These are phyloP conservation scores for Colletotrichum lini DNA, from an alignment of 2,329 filamentous ascomycete species.

Conservation along the genomic window DNA sequence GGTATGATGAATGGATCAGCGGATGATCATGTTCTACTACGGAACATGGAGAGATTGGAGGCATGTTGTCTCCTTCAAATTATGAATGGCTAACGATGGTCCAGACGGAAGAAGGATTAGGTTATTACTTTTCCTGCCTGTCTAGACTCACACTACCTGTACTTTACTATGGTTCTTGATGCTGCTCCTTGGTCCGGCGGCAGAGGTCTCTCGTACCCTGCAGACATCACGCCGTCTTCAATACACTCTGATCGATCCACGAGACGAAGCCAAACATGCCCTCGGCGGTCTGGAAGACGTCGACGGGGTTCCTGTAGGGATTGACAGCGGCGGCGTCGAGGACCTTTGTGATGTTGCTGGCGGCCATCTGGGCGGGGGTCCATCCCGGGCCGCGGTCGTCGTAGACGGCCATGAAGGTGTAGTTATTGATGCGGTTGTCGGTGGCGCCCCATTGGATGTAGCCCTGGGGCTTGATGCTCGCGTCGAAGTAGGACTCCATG, in stretches of 20 bases:
- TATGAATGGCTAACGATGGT: background rate
- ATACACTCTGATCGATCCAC: constrained; percentile 42
- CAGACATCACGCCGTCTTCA: constrained; percentile 23
- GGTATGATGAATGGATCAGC: background rate
- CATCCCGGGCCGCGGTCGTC: constrained; percentile 66
- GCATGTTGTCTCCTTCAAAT: background rate
- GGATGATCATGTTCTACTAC: background rate
- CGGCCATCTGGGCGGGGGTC: constrained; percentile 61
- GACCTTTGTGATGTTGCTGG: constrained; percentile 59
- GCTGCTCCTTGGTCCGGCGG: too few relatives aligned
- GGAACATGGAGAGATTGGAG: background rate
- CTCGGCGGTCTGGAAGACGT: constrained; percentile 37
- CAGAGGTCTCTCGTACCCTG: background rate
- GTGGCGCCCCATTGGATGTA: constrained; percentile 67
- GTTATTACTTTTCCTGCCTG: background rate
- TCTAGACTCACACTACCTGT: background rate
- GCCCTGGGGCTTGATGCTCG: constrained; percentile 65
- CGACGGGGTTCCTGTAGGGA: constrained; percentile 45
- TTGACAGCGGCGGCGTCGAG: constrained; percentile 53
- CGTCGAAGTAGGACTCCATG: constrained; percentile 68
- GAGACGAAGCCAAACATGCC: constrained; percentile 32
- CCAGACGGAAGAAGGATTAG: background rate
- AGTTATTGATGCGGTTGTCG: constrained; percentile 57
- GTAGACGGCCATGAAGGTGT: constrained; percentile 72
- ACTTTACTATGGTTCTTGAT: background rate